Evolutionary conservation across 2,329 filamentous ascomycete species (phyloP), one percentile per base, ranked within the genome.

Genomic region (Scedosporium minutisporum): DNA sequence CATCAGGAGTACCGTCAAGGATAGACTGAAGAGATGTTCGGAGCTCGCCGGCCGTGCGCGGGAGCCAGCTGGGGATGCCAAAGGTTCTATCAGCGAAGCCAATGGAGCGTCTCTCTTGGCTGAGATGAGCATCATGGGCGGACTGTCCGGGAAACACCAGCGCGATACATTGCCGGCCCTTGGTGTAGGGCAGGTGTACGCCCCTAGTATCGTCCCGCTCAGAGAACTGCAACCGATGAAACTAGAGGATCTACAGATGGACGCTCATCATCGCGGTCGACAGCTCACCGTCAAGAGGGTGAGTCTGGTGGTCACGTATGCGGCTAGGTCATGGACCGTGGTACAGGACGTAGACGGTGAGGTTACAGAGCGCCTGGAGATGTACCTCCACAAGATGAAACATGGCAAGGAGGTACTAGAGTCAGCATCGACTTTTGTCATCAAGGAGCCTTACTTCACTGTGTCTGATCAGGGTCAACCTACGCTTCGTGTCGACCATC

Each of bases 401-500:
- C 69, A 59, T 41, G 71, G 72, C 0, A 53, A 68, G 25, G 74
- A 77, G 6, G 55, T 72, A 1, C 63, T 77, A 5, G 73, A 76
- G 72, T 57, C 69, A 63, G 48, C 67, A 66, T 65, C 70, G 1
- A 66, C 71, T 0, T 68, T 81, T 5, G 41, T 78, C 4, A 67
- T 83, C 14, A 82, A 81, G 62, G 80, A 83, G 64, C 80, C 80
- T 0, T 82, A 77, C 62, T 75, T 80, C 63, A 80, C 78, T 12
- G 57, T 76, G 0, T 77, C 72, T 60, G 69, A 68, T 12, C 69
- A 77, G 46, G 77, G 76, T 3, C 69, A 75, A 10, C 72, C 74
- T 57, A 73, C 71, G 0, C 65, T 82, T 41, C 75, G 78, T 0
- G 48, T 74, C 10, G 71, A 73, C 5, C 72, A 74, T 27, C 72